A percentile compares a stretch with the other conserved stretches of the same genome.
Evolutionary conservation across 2,329 filamentous ascomycete genomes (phyloP).

Genomic region (Ophiostoma ulmi): DNA sequence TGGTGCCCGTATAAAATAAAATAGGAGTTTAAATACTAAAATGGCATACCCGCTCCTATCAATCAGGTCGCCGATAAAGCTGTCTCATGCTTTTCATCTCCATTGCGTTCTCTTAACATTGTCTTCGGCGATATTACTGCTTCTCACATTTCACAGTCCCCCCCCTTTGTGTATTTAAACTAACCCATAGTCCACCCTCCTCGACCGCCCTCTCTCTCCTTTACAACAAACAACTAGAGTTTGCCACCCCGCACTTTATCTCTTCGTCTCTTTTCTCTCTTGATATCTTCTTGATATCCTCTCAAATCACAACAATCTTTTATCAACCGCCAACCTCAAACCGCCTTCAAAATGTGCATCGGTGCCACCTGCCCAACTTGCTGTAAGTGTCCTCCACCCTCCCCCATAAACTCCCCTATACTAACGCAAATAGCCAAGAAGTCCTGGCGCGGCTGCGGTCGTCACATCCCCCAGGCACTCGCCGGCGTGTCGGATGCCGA

Average conservation of each 20-base stretch:
- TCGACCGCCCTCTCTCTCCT: background rate
- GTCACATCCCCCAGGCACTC: constrained; percentile 44
- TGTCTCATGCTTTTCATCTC: background rate
- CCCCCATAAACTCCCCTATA: background rate
- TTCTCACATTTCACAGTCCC: constrained; percentile 5
- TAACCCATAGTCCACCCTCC: background rate
- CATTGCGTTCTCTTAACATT: background rate
- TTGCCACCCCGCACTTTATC: background rate
- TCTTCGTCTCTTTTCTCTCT: background rate
- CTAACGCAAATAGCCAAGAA: constrained; percentile 38
- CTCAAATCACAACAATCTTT: background rate
- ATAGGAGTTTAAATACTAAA: background rate
- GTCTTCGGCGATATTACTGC: background rate
- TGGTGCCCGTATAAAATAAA: constrained; percentile 6
- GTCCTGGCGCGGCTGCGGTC: constrained; percentile 48
- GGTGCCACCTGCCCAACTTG: constrained; percentile 40
- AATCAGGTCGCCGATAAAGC: constrained; percentile 5
- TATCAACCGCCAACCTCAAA: background rate
- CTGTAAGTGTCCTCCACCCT: constrained; percentile 34
- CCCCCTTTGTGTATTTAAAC: background rate
- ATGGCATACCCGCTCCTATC: background rate
- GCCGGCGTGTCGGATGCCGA: constrained; percentile 41
- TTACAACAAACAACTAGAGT: background rate
- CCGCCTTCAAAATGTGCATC: constrained; percentile 39
- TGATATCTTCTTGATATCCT: background rate